Conservation (phyloP, 2,329 filamentous ascomycete species). For the Colletotrichum kahawae region DNA sequence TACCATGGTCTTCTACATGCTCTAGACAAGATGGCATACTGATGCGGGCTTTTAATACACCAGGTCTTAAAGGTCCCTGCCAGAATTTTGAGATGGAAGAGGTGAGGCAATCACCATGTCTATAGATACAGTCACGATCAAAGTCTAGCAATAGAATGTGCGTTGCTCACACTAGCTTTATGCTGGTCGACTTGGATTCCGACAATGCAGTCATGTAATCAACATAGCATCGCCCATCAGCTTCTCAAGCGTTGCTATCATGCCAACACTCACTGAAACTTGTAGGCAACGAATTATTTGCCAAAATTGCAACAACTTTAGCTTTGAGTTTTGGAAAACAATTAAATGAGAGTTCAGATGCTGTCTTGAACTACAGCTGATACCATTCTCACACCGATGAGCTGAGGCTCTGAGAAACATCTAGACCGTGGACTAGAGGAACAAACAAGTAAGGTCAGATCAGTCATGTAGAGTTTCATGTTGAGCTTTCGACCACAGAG, state of each 20-base stretch:
- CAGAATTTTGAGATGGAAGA: background rate
- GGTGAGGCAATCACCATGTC: background rate
- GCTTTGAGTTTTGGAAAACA: too few relatives aligned
- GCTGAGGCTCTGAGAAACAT: background rate
- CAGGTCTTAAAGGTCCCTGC: background rate
- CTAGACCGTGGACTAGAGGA: background rate
- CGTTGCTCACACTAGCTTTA: background rate
- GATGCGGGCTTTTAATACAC: background rate
- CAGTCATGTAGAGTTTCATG: background rate
- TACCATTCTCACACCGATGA: background rate
- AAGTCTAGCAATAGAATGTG: background rate
- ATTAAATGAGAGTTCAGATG: background rate
- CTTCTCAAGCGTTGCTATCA: background rate
- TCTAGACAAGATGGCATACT: background rate
- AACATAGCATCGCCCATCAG: background rate
- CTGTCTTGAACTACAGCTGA: background rate
- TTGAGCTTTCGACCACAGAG: background rate
- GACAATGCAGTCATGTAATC: too few relatives aligned
- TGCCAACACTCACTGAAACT: background rate
- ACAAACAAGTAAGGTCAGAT: background rate
- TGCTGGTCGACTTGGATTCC: background rate
- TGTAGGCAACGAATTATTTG: background rate
- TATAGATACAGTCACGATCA: background rate
- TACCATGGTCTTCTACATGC: background rate
- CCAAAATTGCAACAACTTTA: too few relatives aligned